These are phyloP conservation scores for Cercophora sp. DNA, from an alignment of 495 filamentous ascomycete genomes.

Conservation along the genomic window DNA sequence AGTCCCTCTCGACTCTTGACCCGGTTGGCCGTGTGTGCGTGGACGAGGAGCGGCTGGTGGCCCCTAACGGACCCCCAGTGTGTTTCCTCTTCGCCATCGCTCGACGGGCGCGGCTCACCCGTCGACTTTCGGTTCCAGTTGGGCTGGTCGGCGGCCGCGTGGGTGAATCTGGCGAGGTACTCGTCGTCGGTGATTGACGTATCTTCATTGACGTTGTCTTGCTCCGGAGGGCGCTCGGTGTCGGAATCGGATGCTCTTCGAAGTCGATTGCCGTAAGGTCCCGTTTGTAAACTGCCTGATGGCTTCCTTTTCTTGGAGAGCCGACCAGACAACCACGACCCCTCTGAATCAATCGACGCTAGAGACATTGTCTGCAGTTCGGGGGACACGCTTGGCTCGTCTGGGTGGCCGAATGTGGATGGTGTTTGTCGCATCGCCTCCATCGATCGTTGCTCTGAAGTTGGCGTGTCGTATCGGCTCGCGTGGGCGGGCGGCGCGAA, in stretches of 20 bases:
- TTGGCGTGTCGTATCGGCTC: constrained; percentile 44
- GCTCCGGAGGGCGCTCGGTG: constrained; percentile 12
- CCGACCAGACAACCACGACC: constrained; percentile 81
- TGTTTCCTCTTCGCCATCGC: constrained; percentile 41
- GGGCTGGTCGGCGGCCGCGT: constrained; percentile 53
- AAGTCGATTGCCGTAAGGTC: constrained; percentile 33
- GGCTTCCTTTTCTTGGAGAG: constrained; percentile 39
- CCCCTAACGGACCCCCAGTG: constrained; percentile 43
- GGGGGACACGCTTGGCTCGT: constrained; percentile 39
- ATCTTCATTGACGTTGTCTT: constrained; percentile 47
- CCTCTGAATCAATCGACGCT: constrained; percentile 86
- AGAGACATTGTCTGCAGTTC: constrained; percentile 58
- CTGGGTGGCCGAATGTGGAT: constrained; percentile 38
- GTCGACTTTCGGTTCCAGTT: constrained; percentile 38
- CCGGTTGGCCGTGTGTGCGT: constrained; percentile 20
- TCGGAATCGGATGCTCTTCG: constrained; percentile 38
- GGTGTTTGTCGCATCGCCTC: constrained; percentile 41
- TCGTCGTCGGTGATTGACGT: constrained; percentile 61
- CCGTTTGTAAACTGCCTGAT: constrained; percentile 30
- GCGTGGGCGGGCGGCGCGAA: constrained; percentile 17
- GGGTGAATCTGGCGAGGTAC: constrained; percentile 56
- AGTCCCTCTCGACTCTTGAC: constrained; percentile 59
- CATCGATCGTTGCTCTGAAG: constrained; percentile 39
- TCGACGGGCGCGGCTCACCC: constrained; percentile 44
- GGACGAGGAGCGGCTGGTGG: constrained; percentile 38